Conservation (phyloP, 495 filamentous ascomycete species). For the Talaromyces trachyspermus region DNA sequence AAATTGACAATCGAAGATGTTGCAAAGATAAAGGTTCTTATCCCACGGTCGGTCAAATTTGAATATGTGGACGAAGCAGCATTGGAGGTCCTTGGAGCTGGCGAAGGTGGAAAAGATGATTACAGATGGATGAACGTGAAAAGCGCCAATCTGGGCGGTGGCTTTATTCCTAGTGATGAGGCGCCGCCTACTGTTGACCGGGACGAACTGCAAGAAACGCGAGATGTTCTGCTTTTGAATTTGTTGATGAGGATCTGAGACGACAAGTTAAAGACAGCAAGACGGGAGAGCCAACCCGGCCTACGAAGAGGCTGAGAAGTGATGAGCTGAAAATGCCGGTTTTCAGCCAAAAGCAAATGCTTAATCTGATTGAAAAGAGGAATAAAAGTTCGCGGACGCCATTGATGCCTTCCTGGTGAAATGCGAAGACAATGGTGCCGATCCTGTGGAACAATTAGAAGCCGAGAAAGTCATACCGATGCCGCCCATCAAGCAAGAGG, state of each 20-base stretch:
- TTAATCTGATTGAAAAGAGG: conserved; percentile 80
- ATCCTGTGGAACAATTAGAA: conserved; percentile 61
- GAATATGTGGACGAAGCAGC: conserved; percentile 77
- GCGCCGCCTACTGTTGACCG: conserved; percentile 19
- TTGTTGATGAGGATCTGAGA: conserved; percentile 85
- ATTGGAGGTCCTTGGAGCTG: conserved; percentile 70
- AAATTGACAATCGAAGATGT: conserved; percentile 68
- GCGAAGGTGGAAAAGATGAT: conserved; percentile 42
- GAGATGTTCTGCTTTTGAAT: conserved; percentile 85
- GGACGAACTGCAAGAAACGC: conserved; percentile 26
- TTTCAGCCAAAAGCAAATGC: conserved; percentile 88
- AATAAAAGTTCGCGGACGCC: conserved; percentile 79
- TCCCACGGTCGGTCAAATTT: conserved; percentile 72
- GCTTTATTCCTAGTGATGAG: conserved; percentile 2
- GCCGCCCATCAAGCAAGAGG: conserved; percentile 44
- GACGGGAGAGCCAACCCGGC: conserved; percentile 61
- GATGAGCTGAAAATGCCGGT: conserved; percentile 92
- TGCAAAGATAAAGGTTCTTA: conserved; percentile 68
- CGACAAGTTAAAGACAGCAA: conserved; percentile 62
- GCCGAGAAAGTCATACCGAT: conserved; percentile 35
- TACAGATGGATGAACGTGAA: conserved; percentile 17
- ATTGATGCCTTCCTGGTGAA: conserved; percentile 69
- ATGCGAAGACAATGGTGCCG: conserved; percentile 55
- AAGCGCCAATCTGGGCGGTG: conserved; percentile 26
- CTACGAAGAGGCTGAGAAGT: conserved; percentile 54